Evolutionary conservation across 768 basidiomycete genomes (phyloP), one percentile per base, ranked within the genome.

Genomic region (Gloeopeniophorella convolvens): DNA sequence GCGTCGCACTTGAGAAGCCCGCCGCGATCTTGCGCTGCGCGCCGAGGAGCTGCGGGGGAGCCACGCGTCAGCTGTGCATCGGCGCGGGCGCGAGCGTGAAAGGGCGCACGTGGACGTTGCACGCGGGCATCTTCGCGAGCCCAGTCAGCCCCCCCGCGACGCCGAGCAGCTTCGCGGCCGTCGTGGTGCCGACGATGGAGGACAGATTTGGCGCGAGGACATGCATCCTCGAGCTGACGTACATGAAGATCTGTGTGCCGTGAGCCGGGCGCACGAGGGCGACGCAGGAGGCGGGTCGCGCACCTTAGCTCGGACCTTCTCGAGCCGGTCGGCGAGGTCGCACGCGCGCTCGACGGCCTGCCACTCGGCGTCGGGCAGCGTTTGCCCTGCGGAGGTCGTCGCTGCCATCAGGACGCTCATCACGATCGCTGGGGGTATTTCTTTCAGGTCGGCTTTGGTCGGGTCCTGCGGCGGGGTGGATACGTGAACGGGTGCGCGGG

Each of bases 151-250:
- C 96, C 49, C 96, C 96, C 33, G 96, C 93, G 45, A 98, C 90
- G 65, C 96, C 96, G 33, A 99, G 82, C 45, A 99, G 71, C 74
- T 99, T 99, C 40, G 96, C 96, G 47, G 96, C 96, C 75, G 93
- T 95, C 61, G 89, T 92, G 51, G 96, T 96, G 68, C 96, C 95
- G 72, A 98, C 90, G 70, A 99, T 96, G 68, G 89, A 86, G 62
- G 93, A 95, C 65, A 99, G 81, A 69, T 99, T 99, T 63, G 96
- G 96, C 60, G 96, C 95, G 63, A 99, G 85, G 50, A 92, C 80
- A 72, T 91, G 90, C 91, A 99, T 98, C 72, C 96, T 81, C 61
- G 91, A 95, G 75, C 94, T 95, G 68, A 99, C 96, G 78, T 98
- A 99, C 76, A 89, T 85, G 71, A 98, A 95, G 61, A 98, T 99